These are phyloP conservation scores for Nothophoma quercina DNA, from an alignment of 2,329 filamentous ascomycete genomes.

Conservation along the genomic window DNA sequence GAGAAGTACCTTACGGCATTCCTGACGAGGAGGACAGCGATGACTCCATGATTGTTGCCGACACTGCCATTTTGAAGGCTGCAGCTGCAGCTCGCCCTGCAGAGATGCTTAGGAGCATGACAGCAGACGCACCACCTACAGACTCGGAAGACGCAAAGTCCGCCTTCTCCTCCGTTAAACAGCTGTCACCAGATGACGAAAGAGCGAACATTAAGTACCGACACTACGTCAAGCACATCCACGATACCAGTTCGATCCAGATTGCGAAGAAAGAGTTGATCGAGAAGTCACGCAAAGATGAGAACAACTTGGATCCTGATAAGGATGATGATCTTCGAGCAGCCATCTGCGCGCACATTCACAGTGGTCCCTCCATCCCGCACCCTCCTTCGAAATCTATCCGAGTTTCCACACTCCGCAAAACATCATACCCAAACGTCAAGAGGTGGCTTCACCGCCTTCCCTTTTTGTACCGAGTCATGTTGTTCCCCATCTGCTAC, in stretches of 20 bases:
- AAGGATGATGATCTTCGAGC: slow-evolving; percentile 56
- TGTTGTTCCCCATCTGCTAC: slow-evolving; percentile 59
- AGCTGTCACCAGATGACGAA: slow-evolving; percentile 55
- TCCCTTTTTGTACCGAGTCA: slow-evolving; percentile 58
- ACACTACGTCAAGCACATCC: slow-evolving; percentile 48
- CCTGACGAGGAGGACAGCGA: slow-evolving; percentile 48
- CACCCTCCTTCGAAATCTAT: slow-evolving; percentile 60
- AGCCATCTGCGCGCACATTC: slow-evolving; percentile 59
- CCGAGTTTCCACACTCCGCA: slow-evolving; percentile 58
- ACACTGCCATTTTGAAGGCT: slow-evolving; percentile 57
- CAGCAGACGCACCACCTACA: slow-evolving; percentile 48
- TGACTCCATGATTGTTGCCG: slow-evolving; percentile 53
- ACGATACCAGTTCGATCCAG: slow-evolving; percentile 40
- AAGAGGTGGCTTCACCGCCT: slow-evolving; percentile 58
- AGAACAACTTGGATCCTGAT: slow-evolving; percentile 44
- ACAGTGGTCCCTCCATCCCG: slow-evolving; percentile 57
- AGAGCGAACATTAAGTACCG: slow-evolving; percentile 54
- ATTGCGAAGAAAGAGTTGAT: slow-evolving; percentile 36
- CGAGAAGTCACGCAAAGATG: slow-evolving; percentile 36
- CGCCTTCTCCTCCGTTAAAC: slow-evolving; percentile 51
- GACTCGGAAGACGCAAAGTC: slow-evolving; percentile 40
- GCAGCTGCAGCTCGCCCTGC: slow-evolving; percentile 39
- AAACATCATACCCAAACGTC: slow-evolving; percentile 51
- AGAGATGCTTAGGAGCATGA: slow-evolving; percentile 47
- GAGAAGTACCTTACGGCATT: slow-evolving; percentile 34